These are phyloP conservation scores for Nakazawaea populi DNA, from an alignment of 805 yeast genomes.

Conservation along the genomic window DNA sequence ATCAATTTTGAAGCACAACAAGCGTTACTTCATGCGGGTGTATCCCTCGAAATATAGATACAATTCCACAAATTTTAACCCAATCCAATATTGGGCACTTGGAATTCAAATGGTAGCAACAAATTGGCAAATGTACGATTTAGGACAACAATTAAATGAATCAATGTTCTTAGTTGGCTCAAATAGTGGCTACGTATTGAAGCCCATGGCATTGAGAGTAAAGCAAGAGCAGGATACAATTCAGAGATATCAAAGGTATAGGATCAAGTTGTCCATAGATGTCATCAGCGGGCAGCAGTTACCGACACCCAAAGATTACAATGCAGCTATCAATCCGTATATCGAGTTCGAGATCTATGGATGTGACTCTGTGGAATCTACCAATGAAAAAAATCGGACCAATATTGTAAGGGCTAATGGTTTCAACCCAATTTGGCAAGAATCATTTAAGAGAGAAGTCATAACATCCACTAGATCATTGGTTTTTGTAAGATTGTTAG, in stretches of 20 bases:
- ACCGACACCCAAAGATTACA: conserved; percentile 58
- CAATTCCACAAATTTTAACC: conserved; percentile 76
- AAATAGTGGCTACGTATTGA: conserved; percentile 70
- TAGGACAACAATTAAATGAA: conserved; percentile 84
- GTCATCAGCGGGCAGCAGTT: conserved; percentile 81
- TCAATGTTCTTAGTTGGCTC: conserved; percentile 65
- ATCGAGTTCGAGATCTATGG: conserved; percentile 59
- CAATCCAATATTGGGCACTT: conserved; percentile 70
- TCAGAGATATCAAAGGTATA: conserved; percentile 14
- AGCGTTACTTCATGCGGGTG: conserved; percentile 67
- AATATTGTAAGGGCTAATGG: conserved; percentile 58
- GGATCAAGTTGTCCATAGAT: conserved; percentile 30
- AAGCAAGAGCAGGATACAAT: conserved; percentile 12
- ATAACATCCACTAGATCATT: conserved; percentile 35
- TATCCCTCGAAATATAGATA: conserved; percentile 81
- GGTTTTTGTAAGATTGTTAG: conserved; percentile 49
- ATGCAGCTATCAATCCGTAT: conserved; percentile 48
- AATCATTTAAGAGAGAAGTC: conserved; percentile 35
- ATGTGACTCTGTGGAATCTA: conserved; percentile 15
- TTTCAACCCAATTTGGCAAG: conserved; percentile 82
- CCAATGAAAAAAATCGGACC: conserved; percentile 17
- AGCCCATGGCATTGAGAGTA: conserved; percentile 42
- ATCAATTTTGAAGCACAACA: conserved; percentile 71
- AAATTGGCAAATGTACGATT: conserved; percentile 91
- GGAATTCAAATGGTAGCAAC: conserved; percentile 96